A percentile compares a stretch with the other conserved stretches of the same genome.
Evolutionary conservation across 805 yeast genomes (phyloP).

Genomic region (Vanderwaltozyma yarrowii): DNA sequence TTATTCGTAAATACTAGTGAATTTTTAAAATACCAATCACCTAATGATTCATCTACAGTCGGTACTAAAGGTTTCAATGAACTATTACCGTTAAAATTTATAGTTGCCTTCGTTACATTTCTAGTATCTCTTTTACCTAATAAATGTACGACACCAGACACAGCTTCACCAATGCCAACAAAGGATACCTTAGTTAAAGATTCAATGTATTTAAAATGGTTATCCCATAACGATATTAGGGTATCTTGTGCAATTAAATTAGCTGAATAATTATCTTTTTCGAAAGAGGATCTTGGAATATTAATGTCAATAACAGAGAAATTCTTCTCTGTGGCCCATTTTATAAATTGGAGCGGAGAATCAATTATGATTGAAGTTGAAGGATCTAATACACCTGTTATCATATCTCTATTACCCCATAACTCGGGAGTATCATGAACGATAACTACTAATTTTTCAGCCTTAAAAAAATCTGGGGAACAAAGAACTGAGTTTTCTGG

Average conservation of each 20-base stretch:
- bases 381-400: constrained; percentile 68
- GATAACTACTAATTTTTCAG: constrained; percentile 54
- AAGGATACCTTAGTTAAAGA: constrained; percentile 61
- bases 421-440: constrained; percentile 89
- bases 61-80: constrained; percentile 74
- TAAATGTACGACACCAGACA: constrained; percentile 76
- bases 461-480: constrained; percentile 56
- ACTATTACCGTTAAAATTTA: constrained; percentile 58
- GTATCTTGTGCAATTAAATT: constrained; percentile 67
- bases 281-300: constrained; percentile 46
- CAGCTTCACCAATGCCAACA: constrained; percentile 84
- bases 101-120: constrained; percentile 58
- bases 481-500: constrained; percentile 34
- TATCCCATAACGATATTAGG: constrained; percentile 79
- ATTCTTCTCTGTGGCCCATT: constrained; percentile 51
- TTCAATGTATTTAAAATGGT: constrained; percentile 64
- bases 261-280: constrained; percentile 48
- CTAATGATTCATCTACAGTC: constrained; percentile 75
- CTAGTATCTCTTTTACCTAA: constrained; percentile 70
- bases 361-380: constrained; percentile 67
- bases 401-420: constrained; percentile 79
- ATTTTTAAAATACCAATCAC: constrained; percentile 85
- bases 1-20: constrained; percentile 72
- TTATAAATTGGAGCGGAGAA: constrained; percentile 56
- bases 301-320: constrained; percentile 80